Evolutionary conservation across 345 rosid species (phyloP).

Genomic region (Geranium rotundifolium): DNA sequence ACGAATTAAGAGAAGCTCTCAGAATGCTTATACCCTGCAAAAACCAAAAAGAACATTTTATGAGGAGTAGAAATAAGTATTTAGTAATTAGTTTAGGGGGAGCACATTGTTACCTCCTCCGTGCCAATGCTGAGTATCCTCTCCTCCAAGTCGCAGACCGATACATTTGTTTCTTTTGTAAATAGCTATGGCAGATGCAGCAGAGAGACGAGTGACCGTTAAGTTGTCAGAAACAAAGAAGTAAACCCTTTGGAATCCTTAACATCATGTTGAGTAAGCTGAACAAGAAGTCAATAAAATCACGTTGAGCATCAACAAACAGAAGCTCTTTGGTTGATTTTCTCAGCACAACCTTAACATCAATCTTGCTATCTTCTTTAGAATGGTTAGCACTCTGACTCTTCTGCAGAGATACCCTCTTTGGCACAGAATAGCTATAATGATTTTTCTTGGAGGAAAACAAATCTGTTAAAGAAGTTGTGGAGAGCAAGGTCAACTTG

Average conservation of each 20-base stretch:
- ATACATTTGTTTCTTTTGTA: neutral
- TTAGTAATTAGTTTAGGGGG: no score
- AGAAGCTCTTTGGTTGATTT: neutral
- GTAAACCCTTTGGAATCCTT: neutral
- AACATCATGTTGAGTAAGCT: neutral
- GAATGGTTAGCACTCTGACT: neutral
- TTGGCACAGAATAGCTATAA: neutral
- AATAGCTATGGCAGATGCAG: neutral
- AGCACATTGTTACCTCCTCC: neutral
- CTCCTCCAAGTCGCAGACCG: neutral
- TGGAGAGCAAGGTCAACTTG: neutral
- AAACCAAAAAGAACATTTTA: neutral
- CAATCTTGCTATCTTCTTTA: neutral
- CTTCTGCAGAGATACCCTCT: neutral
- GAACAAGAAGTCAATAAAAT: neutral
- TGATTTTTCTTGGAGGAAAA: neutral
- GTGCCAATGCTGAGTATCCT: neutral
- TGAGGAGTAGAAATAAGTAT: no score
- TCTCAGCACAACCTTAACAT: neutral
- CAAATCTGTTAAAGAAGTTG: neutral
- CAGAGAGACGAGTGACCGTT: neutral
- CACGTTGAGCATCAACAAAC: neutral
- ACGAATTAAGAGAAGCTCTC: neutral
- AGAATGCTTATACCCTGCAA: neutral
- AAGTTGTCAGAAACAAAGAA: neutral